Evolutionary conservation across 441 rosid species (phyloP).

Genomic region (Raphanus hybrid): DNA sequence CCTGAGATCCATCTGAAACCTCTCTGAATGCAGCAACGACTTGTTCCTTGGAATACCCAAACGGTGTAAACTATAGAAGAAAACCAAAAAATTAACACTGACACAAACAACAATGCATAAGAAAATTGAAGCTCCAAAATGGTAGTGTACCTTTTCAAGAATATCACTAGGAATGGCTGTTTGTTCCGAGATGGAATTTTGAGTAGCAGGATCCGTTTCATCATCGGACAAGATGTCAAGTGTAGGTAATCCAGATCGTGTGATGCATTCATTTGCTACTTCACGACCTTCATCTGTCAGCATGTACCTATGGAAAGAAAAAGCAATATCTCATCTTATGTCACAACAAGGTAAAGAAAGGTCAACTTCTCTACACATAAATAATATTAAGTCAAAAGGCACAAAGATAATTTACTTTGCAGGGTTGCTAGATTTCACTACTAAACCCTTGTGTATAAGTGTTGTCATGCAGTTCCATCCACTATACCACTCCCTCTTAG

Average conservation of each 20-base stretch:
- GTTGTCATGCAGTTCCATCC: slow-evolving; percentile 98
- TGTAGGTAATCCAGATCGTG: slow-evolving; percentile 68
- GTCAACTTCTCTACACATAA: slow-evolving; percentile 13
- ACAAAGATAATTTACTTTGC: slow-evolving; percentile 64
- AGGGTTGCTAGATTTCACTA: slow-evolving; percentile 89
- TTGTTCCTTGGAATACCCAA: slow-evolving; percentile 77
- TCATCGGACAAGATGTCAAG: slow-evolving; percentile 42
- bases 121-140: background rate
- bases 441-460: slow-evolving; percentile 80
- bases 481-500: slow-evolving; percentile 82
- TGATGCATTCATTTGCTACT: slow-evolving; percentile 72
- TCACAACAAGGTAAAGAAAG: slow-evolving; percentile 15
- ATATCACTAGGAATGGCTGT: slow-evolving; percentile 55
- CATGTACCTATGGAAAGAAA: slow-evolving; percentile 63
- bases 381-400: slow-evolving; percentile 12
- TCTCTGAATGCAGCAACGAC: slow-evolving; percentile 59
- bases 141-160: slow-evolving; percentile 60
- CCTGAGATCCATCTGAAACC: slow-evolving; percentile 62
- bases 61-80: slow-evolving; percentile 52
- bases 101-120: slow-evolving; percentile 15
- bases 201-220: slow-evolving; percentile 37
- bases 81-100: slow-evolving; percentile 16
- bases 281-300: slow-evolving; percentile 83
- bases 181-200: no score
- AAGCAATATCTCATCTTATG: slow-evolving; percentile 27